Conservation (phyloP, 805 yeast genomes). For the Zygosaccharomyces pseudorouxii region DNA sequence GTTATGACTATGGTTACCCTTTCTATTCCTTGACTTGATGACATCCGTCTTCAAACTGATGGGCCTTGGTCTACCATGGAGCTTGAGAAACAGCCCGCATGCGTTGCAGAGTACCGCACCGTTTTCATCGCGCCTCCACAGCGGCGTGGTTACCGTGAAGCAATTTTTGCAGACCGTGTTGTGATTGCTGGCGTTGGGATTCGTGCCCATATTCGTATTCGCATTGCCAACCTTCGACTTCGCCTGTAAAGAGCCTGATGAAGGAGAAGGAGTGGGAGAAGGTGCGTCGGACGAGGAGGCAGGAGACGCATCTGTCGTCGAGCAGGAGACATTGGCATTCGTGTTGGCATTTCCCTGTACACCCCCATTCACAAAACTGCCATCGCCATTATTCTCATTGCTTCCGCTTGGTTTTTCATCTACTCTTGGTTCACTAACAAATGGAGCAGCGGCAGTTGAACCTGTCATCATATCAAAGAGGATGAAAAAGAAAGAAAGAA, state of each 20-base stretch:
- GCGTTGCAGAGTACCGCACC: constrained; percentile 93
- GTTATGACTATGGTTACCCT: constrained; percentile 34
- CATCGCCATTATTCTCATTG: background rate
- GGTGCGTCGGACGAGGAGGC: constrained; percentile 4
- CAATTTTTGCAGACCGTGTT: constrained; percentile 81
- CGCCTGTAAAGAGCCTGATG: background rate
- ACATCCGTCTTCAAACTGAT: constrained; percentile 88
- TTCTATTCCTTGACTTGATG: constrained; percentile 84
- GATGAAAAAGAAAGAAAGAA: too few relatives aligned
- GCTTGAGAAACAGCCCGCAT: constrained; percentile 81
- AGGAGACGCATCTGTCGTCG: constrained; percentile 2
- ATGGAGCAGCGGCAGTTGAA: background rate
- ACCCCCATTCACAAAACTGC: background rate
- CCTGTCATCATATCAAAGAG: background rate
- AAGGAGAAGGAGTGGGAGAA: background rate
- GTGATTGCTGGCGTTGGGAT: background rate
- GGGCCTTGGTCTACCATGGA: constrained; percentile 92
- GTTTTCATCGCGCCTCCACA: constrained; percentile 92
- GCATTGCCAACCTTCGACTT: background rate
- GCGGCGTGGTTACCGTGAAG: constrained; percentile 86
- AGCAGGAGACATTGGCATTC: background rate
- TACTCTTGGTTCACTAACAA: background rate
- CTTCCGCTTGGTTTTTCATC: background rate
- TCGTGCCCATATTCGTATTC: background rate
- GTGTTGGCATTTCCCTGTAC: background rate